Percentiles rank a stretch among this genome's conserved stretches.
Conservation (phyloP, 192 early-diverging fungal genomes). For the Coemansia guatemalensis region DNA sequence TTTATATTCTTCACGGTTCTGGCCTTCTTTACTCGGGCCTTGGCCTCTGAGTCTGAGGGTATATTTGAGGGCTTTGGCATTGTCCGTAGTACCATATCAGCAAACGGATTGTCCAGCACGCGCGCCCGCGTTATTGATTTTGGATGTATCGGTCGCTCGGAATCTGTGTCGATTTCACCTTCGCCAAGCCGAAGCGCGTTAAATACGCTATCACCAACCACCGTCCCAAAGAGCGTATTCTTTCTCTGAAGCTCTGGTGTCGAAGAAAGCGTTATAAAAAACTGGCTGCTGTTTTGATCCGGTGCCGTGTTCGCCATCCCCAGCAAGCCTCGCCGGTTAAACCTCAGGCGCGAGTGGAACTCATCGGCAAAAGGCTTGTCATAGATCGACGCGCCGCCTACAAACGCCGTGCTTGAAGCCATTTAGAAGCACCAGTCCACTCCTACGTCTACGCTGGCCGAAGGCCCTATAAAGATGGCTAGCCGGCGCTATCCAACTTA, state of each 20-base stretch:
- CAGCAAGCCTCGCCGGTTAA: slow-evolving; percentile 80
- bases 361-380: slow-evolving; percentile 86
- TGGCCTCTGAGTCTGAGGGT: not conserved
- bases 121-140: slow-evolving; percentile 62
- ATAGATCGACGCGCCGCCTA: slow-evolving; percentile 87
- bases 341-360: slow-evolving; percentile 90
- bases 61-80: slow-evolving; percentile 23
- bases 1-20: slow-evolving; percentile 45
- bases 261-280: slow-evolving; percentile 89
- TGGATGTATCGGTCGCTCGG: slow-evolving; percentile 77
- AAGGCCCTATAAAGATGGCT: not conserved
- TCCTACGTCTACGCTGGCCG: not conserved
- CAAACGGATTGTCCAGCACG: slow-evolving; percentile 86
- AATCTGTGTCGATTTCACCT: slow-evolving; percentile 70
- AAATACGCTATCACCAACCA: slow-evolving; percentile 89
- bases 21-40: slow-evolving; percentile 23
- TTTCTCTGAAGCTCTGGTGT: slow-evolving; percentile 84
- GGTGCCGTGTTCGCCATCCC: slow-evolving; percentile 86
- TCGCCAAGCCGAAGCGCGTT: slow-evolving; percentile 87
- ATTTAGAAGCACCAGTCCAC: not conserved
- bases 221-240: slow-evolving; percentile 92
- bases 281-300: slow-evolving; percentile 87
- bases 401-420: not conserved
- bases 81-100: slow-evolving; percentile 82
- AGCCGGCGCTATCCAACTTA: slow-evolving; percentile 4